Base-by-base conservation (phyloP, 2,329 filamentous ascomycete genomes). In the Colletotrichum simmondsii region DNA sequence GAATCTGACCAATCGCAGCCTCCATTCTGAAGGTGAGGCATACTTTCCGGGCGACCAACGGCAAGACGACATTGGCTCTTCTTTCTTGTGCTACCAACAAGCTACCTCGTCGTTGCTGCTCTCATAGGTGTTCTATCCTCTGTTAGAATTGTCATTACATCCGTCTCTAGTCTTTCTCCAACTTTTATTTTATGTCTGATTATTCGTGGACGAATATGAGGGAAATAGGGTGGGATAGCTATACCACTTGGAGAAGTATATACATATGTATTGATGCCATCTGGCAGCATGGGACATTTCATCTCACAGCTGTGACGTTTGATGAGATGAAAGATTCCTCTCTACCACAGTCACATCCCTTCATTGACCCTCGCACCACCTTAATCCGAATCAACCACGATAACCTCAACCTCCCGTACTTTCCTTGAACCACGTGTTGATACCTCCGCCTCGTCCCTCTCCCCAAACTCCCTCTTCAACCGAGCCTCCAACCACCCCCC, bases 401-500 rank as follows among this genome's bases (percentile, higher is more conserved):
- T 49, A 0, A 49, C 42, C 19, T 49, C 42, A n/a, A 22, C 19
- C 3, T 49, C 42, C 37, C 14, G 37, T 19, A 42, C 37, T 2
- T 22, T n/a, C 26, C 30, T 54, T n/a, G 32, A 52, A 11, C 8
- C 42, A 4, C 46, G 52, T 8, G 22, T 46, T 14, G 30, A 42
- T 5, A 4, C 60, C 28, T 63, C 28, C 28, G 1, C 11, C 32
- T 12, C 11, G 0, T 2, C 28, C 7, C 12, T 32, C 8, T 1
- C 2, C 7, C 12, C n/a, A 11, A 63, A 37, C 28, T 53, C 61
- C 12, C 1, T 24, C 28, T 24, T 74, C 60, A 73, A 52, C 56
- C 65, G 61, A 32, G 26, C 19, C 1, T 78, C 73, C 42, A 87
- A 74, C 87, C 87, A 89, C 2, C 82, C 82, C 7, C 76, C 78